Evolutionary conservation across 148 eudicot genomes (phyloP).

Genomic region (Vaccinium myrtillus): DNA sequence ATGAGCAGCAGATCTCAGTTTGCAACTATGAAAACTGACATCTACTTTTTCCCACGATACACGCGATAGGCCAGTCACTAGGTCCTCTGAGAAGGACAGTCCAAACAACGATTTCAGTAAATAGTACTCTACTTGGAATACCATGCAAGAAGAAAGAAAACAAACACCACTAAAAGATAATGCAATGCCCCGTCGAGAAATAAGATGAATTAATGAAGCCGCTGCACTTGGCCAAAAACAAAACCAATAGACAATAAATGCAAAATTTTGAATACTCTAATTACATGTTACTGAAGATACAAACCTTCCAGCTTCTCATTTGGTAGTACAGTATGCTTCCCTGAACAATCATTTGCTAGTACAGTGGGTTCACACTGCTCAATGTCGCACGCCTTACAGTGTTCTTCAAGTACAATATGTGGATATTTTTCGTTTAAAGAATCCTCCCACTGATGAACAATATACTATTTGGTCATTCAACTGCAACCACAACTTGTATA

Average conservation of each 20-base stretch:
- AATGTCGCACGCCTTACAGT: slow-evolving; percentile 40
- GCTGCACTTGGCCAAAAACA: not conserved
- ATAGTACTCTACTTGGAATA: not conserved
- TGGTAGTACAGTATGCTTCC: slow-evolving; percentile 9
- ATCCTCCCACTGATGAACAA: slow-evolving; percentile 54
- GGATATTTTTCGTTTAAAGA: slow-evolving; percentile 51
- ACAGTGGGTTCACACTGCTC: slow-evolving; percentile 27
- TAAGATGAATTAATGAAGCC: slow-evolving; percentile 9
- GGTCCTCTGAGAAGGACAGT: slow-evolving; percentile 60
- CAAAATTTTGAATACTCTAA: not conserved
- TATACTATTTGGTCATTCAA: slow-evolving; percentile 18
- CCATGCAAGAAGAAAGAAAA: slow-evolving; percentile 11
- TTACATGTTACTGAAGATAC: not conserved
- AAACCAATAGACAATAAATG: not conserved
- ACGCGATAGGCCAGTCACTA: slow-evolving; percentile 72
- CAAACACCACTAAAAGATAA: slow-evolving; percentile 5
- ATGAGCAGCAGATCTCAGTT: slow-evolving; percentile 72
- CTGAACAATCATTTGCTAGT: slow-evolving; percentile 27
- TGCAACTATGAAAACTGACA: slow-evolving; percentile 91
- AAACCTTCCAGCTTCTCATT: slow-evolving; percentile 43
- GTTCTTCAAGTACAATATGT: slow-evolving; percentile 55
- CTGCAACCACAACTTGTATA: slow-evolving; percentile 8
- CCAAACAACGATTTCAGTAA: not conserved
- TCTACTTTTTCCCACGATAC: slow-evolving; percentile 97
- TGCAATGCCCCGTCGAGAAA: not conserved